Evolutionary conservation across 257 asterid genomes (phyloP), one percentile per base, ranked within the genome.

Genomic region (Nicotiana knightiana): DNA sequence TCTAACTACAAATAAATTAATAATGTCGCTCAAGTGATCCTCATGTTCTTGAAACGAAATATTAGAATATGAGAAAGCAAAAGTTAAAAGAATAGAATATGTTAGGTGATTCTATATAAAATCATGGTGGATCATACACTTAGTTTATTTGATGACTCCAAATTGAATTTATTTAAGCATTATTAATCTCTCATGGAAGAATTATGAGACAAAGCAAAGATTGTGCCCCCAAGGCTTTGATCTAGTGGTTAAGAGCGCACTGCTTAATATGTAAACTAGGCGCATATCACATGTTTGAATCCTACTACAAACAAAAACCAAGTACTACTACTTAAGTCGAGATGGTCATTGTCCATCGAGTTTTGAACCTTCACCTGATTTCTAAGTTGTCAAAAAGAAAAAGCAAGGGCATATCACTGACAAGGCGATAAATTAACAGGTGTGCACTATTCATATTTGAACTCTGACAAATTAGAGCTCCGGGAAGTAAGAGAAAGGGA

Each of bases 1-100:
- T 73, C 79, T 73, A 51, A 55, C 15, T 51, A 9, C 17, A 46
- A 73, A 51, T 48, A 51, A 73, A 48, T 21, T 21, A 21, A 73
- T 48, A 73, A 73, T 73, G 63, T 51, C 37, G 26, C 61, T 48
- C 63, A 73, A 73, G 79, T 73, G 63, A 48, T 51, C 79, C 63
- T 73, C 79, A 73, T 26, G 43, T 26, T 73, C 62, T 73, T 26
- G 8, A 73, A 26, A 73, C 39, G 28, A 46, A 26, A 26, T 26
- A 48, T 46, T 51, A 73, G 9, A 73, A 46, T 51, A 73, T 6
- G 79, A 73, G 24, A 73, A 73, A 51, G 63, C 79, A 48, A 51
- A 73, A 73, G 79, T 51, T 48, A 73, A 73, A 21, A 24, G 79
- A 48, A 73, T 46, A 73, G 79, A 51, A 73, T 73, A 48, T 51